Evolutionary conservation across 805 yeast genomes (phyloP), one percentile per base, ranked within the genome.

Genomic region (Lipomyces chichibuensis): DNA sequence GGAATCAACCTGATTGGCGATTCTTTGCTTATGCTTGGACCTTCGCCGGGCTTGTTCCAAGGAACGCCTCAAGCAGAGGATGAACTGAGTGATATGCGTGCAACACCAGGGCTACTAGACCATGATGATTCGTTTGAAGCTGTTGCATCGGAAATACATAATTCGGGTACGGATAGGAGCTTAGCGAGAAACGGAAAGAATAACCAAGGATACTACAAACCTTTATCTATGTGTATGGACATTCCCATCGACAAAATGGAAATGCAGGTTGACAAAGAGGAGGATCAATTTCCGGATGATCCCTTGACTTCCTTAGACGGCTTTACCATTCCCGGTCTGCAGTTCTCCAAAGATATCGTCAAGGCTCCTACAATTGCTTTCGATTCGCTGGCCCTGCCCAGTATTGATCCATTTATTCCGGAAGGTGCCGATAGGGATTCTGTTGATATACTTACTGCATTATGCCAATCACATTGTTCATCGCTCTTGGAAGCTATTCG

Each of bases 381-480:
- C 20, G 75, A 80, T 66, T 82, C 84, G 4, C 80, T 69, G 62
- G 73, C 56, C 67, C 78, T 76, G 73, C 84, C 77, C 25, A 69
- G 71, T 35, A 77, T 85, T 54, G 80, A 80, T 63, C 78, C 80
- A 0, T 83, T 78, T 67, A 71, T 87, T 25, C 82, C 85, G 1
- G 71, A 77, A 9, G 83, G 59, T 20, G 75, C 79, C 3, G 90
- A 87, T 68, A 74, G 75, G 25, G 91, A 88, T 72, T 83, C 86
- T 46, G 87, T 87, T 2, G 86, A 84, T 23, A 87, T 91, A 0
- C 79, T 91, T 59, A 83, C 82, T 65, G 85, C 87, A 2, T 76
- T 88, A 23, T 90, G 90, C 78, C 84, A 82, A 66, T 82, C 87
- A 8, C 88, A 89, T 74, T 88, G 92, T 73, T 84, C 84, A 51